phyloP scores from a whole-genome alignment of 1,139 yeast genomes.

The Lodderomyces oxycetoniae region DNA sequence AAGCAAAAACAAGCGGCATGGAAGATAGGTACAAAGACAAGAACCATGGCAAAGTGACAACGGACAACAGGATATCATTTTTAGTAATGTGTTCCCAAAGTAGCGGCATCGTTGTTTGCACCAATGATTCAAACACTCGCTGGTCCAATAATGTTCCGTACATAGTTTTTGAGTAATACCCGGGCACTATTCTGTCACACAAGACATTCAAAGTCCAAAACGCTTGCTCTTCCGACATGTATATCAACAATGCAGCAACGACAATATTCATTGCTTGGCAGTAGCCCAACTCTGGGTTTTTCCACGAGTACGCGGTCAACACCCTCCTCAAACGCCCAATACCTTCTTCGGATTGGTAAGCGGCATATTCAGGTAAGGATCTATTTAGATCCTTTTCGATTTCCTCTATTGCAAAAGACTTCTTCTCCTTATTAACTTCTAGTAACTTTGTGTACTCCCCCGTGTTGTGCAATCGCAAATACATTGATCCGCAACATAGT shows the following conservation, averaged over 20 bases:
- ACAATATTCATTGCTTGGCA: conserved; percentile 99
- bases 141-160: conserved; percentile 95
- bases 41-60: conserved; percentile 96
- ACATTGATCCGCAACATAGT: conserved; percentile 81
- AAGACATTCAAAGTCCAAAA: conserved; percentile 86
- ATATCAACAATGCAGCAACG: conserved; percentile 86
- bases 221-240: conserved; percentile 96
- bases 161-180: conserved; percentile 96
- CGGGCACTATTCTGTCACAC: conserved; percentile 86
- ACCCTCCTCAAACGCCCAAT: conserved; percentile 81
- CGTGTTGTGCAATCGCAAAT: conserved; percentile 58
- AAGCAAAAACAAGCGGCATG: conserved; percentile 93
- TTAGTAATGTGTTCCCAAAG: conserved; percentile 77
- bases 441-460: conserved; percentile 57
- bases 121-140: conserved; percentile 85
- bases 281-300: conserved; percentile 94
- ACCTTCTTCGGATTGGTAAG: conserved; percentile 84
- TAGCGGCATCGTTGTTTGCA: conserved; percentile 84
- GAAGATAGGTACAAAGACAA: conserved; percentile 83
- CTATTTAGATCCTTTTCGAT: conserved; percentile 94
- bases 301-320: conserved; percentile 92
- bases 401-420: conserved; percentile 86
- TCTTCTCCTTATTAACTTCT: conserved; percentile 54
- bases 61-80: conserved; percentile 88
- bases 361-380: conserved; percentile 93